Evolutionary conservation across 164 flowering plant genomes (phyloP), one percentile per base, ranked within the genome.

Genomic region (Platanus orientalis): DNA sequence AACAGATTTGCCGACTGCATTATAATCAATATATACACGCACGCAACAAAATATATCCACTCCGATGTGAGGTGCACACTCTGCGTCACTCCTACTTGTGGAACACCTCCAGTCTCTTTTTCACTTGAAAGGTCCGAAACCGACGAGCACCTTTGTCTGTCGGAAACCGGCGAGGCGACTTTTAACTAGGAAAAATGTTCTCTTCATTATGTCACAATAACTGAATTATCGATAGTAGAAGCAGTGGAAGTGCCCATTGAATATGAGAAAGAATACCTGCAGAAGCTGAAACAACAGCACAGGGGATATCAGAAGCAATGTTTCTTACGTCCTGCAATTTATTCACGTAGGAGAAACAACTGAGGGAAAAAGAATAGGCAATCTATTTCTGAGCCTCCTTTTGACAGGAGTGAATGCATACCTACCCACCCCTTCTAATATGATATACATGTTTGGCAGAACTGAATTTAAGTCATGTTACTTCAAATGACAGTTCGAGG

Each of bases 1-100:
- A 74, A 76, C 76, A 73, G 73, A 68, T 69, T 60, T 52, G 75
- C 83, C 65, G 48, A 40, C 71, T 58, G 71, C 39, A 57, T 60
- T 63, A 64, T 76, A 73, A 73, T 74, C 57, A 61, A 78, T 80
- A 84, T 83, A 69, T 84, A 84, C 85, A 84, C 62, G 69, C 69
- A 64, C 64, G 69, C 66, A 72, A 70, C 65, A 68, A 65, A 67
- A 71, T 71, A 76, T 71, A 74, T 71, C 75, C 79, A 77, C 78
- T 66, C 63, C 26, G 58, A 63, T 29, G 56, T 58, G 75, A n/a
- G n/a, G 67, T 36, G 61, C 69, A 69, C 76, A 67, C 64, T 73
- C 44, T 44, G 65, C 36, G 25, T 42, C 23, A 67, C 73, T 65
- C 75, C 68, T 69, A 62, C 72, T 61, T 65, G 36, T 59, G 36